Conservation (phyloP, 352 stramenopile genomes). For the Saprolegnia parasitica region DNA sequence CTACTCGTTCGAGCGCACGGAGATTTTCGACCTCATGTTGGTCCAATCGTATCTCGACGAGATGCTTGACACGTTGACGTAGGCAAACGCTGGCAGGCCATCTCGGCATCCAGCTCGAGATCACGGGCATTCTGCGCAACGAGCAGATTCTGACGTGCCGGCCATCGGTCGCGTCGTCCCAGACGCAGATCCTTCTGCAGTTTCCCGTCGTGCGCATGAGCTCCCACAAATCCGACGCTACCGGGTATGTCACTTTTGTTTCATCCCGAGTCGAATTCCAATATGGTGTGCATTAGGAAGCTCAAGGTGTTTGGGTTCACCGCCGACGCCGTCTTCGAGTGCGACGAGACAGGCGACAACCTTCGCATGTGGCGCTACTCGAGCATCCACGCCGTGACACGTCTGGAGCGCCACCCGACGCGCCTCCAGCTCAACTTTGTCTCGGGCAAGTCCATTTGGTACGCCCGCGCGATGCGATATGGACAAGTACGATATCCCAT, state of each 20-base stretch:
- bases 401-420: conserved; percentile 5
- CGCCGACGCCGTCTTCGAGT: background rate
- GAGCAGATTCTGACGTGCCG: conserved; percentile 17
- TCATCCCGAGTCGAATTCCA: too few species aligned
- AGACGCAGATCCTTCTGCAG: background rate
- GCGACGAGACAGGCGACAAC: conserved; percentile 8
- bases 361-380: background rate
- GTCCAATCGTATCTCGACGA: background rate
- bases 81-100: conserved; percentile 23
- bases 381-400: conserved; percentile 5
- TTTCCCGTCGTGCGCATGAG: conserved; percentile 7
- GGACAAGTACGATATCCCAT: background rate
- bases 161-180: background rate
- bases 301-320: conserved; percentile 11
- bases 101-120: conserved; percentile 15
- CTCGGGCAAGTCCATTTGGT: conserved; percentile 21
- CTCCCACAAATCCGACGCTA: background rate
- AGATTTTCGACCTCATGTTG: conserved; percentile 28
- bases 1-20: conserved; percentile 19
- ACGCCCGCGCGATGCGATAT: background rate
- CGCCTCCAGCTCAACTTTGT: conserved; percentile 12
- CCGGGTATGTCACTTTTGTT: background rate
- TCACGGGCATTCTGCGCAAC: conserved; percentile 12
- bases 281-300: background rate
- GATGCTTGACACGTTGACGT: background rate